Percentiles rank a stretch among this genome's conserved stretches.
These are phyloP conservation scores for Starmerella etchellsii DNA, from an alignment of 805 yeast species.

Conservation along the genomic window DNA sequence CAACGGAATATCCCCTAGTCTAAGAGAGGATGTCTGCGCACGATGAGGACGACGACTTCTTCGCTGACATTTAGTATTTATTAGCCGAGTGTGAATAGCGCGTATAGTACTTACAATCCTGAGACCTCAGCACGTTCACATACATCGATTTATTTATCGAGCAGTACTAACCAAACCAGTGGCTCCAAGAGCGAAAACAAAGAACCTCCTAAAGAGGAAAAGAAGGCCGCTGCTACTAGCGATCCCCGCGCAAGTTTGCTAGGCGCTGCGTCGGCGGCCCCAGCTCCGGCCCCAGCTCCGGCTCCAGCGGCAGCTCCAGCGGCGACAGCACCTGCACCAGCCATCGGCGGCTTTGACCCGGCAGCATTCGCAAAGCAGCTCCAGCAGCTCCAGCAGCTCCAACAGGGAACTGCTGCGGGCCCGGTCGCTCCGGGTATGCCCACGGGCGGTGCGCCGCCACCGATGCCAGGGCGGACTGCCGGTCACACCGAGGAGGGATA, in stretches of 20 bases:
- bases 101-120: neutral
- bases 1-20: too few relatives aligned
- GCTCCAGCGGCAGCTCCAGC: slow-evolving; percentile 11
- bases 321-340: slow-evolving; percentile 15
- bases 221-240: neutral
- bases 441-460: neutral
- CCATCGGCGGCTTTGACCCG: slow-evolving; percentile 20
- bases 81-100: slow-evolving; percentile 7
- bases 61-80: slow-evolving; percentile 70
- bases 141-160: too few relatives aligned
- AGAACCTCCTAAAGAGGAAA: neutral
- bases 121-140: neutral
- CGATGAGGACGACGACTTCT: slow-evolving; percentile 89
- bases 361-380: slow-evolving; percentile 20
- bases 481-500: slow-evolving; percentile 20
- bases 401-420: slow-evolving; percentile 5
- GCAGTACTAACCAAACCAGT: too few relatives aligned
- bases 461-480: neutral
- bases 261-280: neutral
- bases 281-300: neutral
- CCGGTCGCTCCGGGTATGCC: slow-evolving; percentile 6
- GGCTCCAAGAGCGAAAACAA: slow-evolving; percentile 25
- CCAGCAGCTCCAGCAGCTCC: slow-evolving; percentile 22
- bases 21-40: slow-evolving; percentile 39
- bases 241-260: slow-evolving; percentile 6